Evolutionary conservation across 2,329 filamentous ascomycete genomes (phyloP).

Genomic region (Pseudogymnoascus sp.): DNA sequence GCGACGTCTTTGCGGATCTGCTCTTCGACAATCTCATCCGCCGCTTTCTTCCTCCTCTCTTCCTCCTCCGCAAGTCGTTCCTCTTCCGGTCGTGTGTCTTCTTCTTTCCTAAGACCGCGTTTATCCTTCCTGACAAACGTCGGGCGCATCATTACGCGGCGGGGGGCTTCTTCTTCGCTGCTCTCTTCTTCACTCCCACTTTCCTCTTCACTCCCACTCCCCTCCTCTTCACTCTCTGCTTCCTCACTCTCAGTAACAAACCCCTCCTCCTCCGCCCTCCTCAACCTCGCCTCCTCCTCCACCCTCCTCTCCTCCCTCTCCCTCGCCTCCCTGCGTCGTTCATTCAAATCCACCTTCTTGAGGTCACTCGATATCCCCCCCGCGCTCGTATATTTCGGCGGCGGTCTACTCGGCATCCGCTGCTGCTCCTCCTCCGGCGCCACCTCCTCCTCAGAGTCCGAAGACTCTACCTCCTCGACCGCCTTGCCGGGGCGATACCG

Average conservation of each 20-base stretch:
- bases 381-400: conserved; percentile 48
- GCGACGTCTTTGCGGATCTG: conserved; percentile 77
- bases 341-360: conserved; percentile 43
- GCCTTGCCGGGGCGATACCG: conserved; percentile 83
- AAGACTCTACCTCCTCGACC: conserved; percentile 36
- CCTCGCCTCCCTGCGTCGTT: conserved; percentile 37
- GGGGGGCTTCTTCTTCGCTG: conserved; percentile 49
- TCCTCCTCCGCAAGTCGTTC: conserved; percentile 45
- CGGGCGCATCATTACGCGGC: conserved; percentile 50
- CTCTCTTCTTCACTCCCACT: conserved; percentile 22
- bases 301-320: conserved; percentile 39
- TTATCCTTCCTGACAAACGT: conserved; percentile 55
- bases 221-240: conserved; percentile 28
- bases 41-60: conserved; percentile 57
- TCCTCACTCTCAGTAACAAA: conserved; percentile 49
- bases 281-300: conserved; percentile 31
- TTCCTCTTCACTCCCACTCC: conserved; percentile 21
- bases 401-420: conserved; percentile 34
- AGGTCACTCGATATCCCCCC: conserved; percentile 47
- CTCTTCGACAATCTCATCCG: conserved; percentile 75
- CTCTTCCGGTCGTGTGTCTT: conserved; percentile 31
- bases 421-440: conserved; percentile 19
- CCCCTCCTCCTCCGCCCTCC: conserved; percentile 45
- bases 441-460: conserved; percentile 35
- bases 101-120: conserved; percentile 28